These are phyloP conservation scores for Neopestalotiopsis clavispora DNA, from an alignment of 2,329 filamentous ascomycete genomes.

Conservation along the genomic window DNA sequence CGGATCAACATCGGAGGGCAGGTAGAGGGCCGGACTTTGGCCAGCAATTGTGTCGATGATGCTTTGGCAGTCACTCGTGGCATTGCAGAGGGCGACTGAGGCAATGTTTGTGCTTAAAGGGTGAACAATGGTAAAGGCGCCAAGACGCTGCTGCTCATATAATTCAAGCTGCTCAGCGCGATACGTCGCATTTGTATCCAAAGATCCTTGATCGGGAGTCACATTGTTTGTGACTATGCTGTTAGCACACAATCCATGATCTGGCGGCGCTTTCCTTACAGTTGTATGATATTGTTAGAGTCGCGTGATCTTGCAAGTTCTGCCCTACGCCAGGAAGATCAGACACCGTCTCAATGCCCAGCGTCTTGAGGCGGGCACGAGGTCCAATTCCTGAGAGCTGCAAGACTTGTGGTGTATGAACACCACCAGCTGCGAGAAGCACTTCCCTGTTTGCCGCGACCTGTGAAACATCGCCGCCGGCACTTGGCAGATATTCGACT, in stretches of 20 bases:
- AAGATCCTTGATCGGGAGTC: slow-evolving; percentile 32
- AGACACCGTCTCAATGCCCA: slow-evolving; percentile 45
- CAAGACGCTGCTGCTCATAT: slow-evolving; percentile 29
- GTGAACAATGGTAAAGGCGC: slow-evolving; percentile 23
- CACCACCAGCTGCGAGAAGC: slow-evolving; percentile 45
- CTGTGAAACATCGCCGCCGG: slow-evolving; percentile 38
- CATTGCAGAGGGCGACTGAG: slow-evolving; percentile 38
- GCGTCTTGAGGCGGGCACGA: slow-evolving; percentile 36
- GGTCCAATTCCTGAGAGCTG: slow-evolving; percentile 55
- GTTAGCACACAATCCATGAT: not conserved
- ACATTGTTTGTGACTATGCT: slow-evolving; percentile 29
- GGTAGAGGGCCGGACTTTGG: slow-evolving; percentile 39
- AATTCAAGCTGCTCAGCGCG: slow-evolving; percentile 35
- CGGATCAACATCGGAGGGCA: slow-evolving; percentile 37
- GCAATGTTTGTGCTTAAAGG: slow-evolving; percentile 24
- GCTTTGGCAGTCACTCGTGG: slow-evolving; percentile 33
- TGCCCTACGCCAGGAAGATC: slow-evolving; percentile 54
- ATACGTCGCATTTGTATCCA: slow-evolving; percentile 39
- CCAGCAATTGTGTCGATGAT: slow-evolving; percentile 31
- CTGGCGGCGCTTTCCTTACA: slow-evolving; percentile 12
- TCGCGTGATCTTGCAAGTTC: slow-evolving; percentile 48
- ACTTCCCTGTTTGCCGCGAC: slow-evolving; percentile 49
- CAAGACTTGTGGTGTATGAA: slow-evolving; percentile 49
- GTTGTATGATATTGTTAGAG: slow-evolving; percentile 30
- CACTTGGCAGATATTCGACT: slow-evolving; percentile 59